A percentile compares a stretch with the other conserved stretches of the same genome.
These are phyloP conservation scores for Cercophora newfieldiana DNA, from an alignment of 495 filamentous ascomycete genomes.

Conservation along the genomic window DNA sequence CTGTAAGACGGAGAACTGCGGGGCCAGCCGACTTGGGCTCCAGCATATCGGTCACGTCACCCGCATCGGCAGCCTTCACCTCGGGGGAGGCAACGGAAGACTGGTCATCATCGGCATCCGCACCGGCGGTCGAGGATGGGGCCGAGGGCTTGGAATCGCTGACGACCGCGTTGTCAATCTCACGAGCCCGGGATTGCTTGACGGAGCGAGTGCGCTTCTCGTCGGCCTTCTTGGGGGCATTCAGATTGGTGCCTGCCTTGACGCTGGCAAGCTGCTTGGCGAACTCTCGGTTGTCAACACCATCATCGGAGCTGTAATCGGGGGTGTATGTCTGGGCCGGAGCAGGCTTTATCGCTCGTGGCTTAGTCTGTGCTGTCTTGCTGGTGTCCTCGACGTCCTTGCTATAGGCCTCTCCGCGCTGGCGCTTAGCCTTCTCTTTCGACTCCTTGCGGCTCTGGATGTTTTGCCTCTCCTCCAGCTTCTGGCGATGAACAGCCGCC, in stretches of 20 bases:
- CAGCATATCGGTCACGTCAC: conserved; percentile 84
- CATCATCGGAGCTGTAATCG: conserved; percentile 52
- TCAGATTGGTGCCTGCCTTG: conserved; percentile 62
- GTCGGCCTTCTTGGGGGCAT: conserved; percentile 56
- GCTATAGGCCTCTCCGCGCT: conserved; percentile 28
- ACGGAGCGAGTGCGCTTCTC: conserved; percentile 62
- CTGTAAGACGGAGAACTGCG: conserved; percentile 74
- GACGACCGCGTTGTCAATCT: conserved; percentile 35
- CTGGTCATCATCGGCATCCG: conserved; percentile 80
- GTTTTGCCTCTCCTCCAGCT: conserved; percentile 40
- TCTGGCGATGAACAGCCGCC: conserved; percentile 23
- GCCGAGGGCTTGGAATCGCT: conserved; percentile 47
- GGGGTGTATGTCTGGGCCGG: conserved; percentile 18
- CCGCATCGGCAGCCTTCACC: conserved; percentile 50
- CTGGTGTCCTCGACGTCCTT: conserved; percentile 30
- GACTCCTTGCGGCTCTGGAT: conserved; percentile 38
- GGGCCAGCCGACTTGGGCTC: conserved; percentile 67
- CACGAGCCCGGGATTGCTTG: conserved; percentile 54
- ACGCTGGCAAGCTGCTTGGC: conserved; percentile 66
- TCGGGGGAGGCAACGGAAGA: conserved; percentile 65
- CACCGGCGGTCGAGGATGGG: conserved; percentile 72
- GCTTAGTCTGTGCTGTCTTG: conserved; percentile 39
- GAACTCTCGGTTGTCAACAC: conserved; percentile 69
- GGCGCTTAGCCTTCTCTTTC: conserved; percentile 37
- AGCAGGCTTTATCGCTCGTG: conserved; percentile 25